Evolutionary conservation across 176 grass and related monocot genomes (phyloP).

Genomic region (Triticum timopheevii): DNA sequence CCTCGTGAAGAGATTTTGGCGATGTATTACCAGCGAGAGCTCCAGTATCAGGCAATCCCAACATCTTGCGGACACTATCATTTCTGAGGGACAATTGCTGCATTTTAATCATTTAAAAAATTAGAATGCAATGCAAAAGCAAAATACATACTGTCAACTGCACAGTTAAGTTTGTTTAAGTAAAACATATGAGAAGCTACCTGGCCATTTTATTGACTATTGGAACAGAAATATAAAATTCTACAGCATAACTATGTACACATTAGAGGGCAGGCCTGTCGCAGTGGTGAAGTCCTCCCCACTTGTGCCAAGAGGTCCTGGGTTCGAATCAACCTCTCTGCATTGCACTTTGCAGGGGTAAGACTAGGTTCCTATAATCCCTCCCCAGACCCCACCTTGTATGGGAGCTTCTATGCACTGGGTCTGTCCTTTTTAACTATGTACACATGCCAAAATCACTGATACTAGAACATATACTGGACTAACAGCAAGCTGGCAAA

Average conservation of each 20-base stretch:
- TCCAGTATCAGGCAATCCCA: constrained; percentile 59
- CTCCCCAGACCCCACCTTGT: no score
- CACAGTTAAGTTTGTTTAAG: background rate
- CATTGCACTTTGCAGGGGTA: no score
- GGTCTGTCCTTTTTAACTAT: background rate
- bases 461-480: constrained; percentile 1
- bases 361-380: no score
- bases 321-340: no score
- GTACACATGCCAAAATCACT: background rate
- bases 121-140: constrained; percentile 23
- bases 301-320: no score
- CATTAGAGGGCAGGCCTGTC: background rate
- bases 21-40: constrained; percentile 16
- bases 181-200: constrained; percentile 20
- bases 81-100: constrained; percentile 86
- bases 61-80: constrained; percentile 35
- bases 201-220: background rate
- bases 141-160: constrained; percentile 10
- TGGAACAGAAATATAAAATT: constrained; percentile 6
- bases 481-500: background rate
- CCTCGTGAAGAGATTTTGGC: constrained; percentile 17
- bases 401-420: no score
- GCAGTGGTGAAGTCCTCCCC: no score
- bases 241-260: background rate
- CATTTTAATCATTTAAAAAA: constrained; percentile 36